These are phyloP conservation scores for Fusarium tuaranense DNA, from an alignment of 2,329 filamentous ascomycete species.

Conservation along the genomic window DNA sequence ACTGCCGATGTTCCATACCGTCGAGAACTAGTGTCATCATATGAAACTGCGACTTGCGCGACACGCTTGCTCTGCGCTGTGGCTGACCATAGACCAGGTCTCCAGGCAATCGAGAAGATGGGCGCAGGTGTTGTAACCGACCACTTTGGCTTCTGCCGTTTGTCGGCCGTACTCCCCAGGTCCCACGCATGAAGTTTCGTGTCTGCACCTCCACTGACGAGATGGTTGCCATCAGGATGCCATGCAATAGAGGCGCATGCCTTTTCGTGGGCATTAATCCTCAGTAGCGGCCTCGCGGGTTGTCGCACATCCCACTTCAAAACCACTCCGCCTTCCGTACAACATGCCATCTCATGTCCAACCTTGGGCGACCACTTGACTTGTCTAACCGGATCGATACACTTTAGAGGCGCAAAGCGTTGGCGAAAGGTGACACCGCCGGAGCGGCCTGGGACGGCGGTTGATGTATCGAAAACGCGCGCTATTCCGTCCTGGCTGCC, in stretches of 20 bases:
- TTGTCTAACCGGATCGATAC: constrained; percentile 63
- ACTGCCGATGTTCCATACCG: constrained; percentile 68
- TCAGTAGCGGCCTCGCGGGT: constrained; percentile 63
- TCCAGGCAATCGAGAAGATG: constrained; percentile 70
- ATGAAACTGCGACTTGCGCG: constrained; percentile 72
- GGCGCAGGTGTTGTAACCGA: constrained; percentile 71
- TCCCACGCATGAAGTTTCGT: constrained; percentile 75
- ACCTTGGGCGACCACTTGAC: constrained; percentile 75
- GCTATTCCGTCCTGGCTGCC: constrained; percentile 74
- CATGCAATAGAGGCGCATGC: constrained; percentile 71
- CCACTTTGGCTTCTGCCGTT: constrained; percentile 73
- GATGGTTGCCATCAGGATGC: constrained; percentile 76
- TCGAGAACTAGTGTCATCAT: constrained; percentile 67
- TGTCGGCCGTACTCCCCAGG: constrained; percentile 68
- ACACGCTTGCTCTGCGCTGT: constrained; percentile 69
- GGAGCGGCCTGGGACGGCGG: constrained; percentile 59
- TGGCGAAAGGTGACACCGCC: constrained; percentile 63
- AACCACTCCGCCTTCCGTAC: constrained; percentile 71
- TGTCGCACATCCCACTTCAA: constrained; percentile 75
- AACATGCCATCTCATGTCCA: constrained; percentile 72
- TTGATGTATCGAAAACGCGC: constrained; percentile 69
- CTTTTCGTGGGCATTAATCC: constrained; percentile 72
- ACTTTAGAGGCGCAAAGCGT: constrained; percentile 55
- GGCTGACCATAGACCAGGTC: constrained; percentile 74
- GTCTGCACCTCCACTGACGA: constrained; percentile 73